phyloP scores from a whole-genome alignment of 345 rosid species.

The Viola odorata region DNA sequence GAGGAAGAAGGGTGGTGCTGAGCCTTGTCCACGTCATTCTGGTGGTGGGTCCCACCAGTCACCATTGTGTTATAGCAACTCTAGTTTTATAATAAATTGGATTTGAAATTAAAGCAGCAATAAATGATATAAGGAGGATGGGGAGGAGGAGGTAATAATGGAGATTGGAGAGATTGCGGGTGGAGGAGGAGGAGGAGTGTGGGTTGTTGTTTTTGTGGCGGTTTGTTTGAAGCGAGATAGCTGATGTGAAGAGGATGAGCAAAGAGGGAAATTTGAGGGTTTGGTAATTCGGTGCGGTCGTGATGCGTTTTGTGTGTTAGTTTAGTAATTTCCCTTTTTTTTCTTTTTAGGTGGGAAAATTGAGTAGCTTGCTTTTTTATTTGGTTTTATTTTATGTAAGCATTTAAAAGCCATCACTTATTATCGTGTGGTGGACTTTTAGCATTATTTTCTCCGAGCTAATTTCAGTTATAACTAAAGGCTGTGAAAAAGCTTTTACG shows the following conservation, averaged over 20 bases:
- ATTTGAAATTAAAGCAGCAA: not conserved
- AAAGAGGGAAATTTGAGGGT: constrained; percentile 4
- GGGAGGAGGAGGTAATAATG: not conserved
- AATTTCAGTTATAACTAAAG: too few relatives aligned
- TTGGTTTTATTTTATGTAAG: too few relatives aligned
- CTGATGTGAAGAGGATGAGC: not conserved
- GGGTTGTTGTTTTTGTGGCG: not conserved
- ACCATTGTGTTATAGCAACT: constrained; percentile 6
- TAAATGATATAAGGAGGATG: not conserved
- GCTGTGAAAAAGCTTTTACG: too few relatives aligned
- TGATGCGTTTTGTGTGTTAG: too few relatives aligned
- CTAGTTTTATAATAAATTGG: not conserved
- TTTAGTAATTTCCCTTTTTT: too few relatives aligned
- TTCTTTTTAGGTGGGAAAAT: too few relatives aligned
- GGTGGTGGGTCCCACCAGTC: constrained; percentile 32
- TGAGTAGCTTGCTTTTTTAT: too few relatives aligned
- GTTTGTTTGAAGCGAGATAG: not conserved
- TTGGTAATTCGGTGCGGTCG: not conserved
- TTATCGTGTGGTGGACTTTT: too few relatives aligned
- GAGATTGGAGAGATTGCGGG: not conserved
- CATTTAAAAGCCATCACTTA: too few relatives aligned
- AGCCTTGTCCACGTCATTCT: constrained; percentile 45
- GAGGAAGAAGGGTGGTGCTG: constrained; percentile 17
- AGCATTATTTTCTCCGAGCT: too few relatives aligned
- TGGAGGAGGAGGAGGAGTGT: not conserved